Conservation (phyloP, 805 yeast species). For the Dipodascopsis uninucleata region DNA sequence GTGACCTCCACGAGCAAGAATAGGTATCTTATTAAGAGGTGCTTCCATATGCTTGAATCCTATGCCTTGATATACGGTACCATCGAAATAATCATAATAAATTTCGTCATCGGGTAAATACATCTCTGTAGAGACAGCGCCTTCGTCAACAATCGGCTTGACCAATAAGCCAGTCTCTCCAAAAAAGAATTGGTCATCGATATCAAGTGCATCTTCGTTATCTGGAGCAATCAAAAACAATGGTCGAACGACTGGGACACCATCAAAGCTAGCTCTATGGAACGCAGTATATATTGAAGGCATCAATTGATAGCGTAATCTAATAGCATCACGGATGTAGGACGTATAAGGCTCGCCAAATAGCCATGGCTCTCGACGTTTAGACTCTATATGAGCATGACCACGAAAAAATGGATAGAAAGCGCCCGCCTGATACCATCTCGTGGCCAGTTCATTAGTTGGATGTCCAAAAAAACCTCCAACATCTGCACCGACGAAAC, state of each 20-base stretch:
- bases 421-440: conserved; percentile 96
- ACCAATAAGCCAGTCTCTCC: conserved; percentile 70
- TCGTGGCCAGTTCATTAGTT: conserved; percentile 64
- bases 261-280: conserved; percentile 54
- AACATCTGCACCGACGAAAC: conserved; percentile 93
- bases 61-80: conserved; percentile 35
- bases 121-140: conserved; percentile 41
- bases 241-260: conserved; percentile 59
- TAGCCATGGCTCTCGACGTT: conserved; percentile 90
- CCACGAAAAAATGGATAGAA: conserved; percentile 97
- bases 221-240: conserved; percentile 31
- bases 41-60: conserved; percentile 45
- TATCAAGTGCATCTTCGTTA: conserved; percentile 46
- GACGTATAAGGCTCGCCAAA: conserved; percentile 69
- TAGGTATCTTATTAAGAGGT: conserved; percentile 62
- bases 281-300: conserved; percentile 82
- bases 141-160: conserved; percentile 71
- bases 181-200: conserved; percentile 81
- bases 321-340: conserved; percentile 64
- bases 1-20: conserved; percentile 74
- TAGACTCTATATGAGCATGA: conserved; percentile 92
- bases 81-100: conserved; percentile 39
- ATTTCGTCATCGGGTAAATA: conserved; percentile 47
- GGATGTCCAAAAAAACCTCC: conserved; percentile 97
- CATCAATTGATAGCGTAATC: conserved; percentile 67